Evolutionary conservation across 306 rosid genomes (phyloP).

Genomic region (Lathyrus oleraceus): DNA sequence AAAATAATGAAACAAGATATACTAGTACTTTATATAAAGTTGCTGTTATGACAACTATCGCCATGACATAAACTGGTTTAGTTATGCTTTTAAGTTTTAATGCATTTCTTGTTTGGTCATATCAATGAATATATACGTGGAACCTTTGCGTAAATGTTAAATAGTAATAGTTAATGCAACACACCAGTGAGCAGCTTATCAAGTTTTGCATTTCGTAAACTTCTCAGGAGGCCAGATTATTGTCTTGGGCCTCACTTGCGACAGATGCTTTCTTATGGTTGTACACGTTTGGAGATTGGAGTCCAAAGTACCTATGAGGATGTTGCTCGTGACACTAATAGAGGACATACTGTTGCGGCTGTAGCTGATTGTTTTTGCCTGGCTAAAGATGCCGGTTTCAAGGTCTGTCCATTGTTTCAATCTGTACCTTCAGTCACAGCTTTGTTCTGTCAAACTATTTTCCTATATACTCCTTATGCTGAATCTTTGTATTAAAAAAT

Average conservation of each 20-base stretch:
- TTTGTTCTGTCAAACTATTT: constrained; percentile 18
- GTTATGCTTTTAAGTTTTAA: constrained; percentile 11
- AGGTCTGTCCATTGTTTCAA: constrained; percentile 50
- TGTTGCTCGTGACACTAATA: constrained; percentile 94
- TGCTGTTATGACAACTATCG: too few species aligned
- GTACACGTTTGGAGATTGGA: constrained; percentile 94
- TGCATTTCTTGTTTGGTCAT: constrained; percentile 23
- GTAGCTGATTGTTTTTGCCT: constrained; percentile 94
- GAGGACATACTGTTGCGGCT: constrained; percentile 97
- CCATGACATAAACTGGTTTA: constrained; percentile 10
- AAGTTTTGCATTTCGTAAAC: constrained; percentile 31
- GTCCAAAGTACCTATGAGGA: constrained; percentile 99
- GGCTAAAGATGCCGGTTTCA: constrained; percentile 98
- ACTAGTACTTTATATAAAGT: too few species aligned
- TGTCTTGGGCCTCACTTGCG: constrained; percentile 98
- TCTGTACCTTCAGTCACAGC: background rate
- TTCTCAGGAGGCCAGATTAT: constrained; percentile 95
- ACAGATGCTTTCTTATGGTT: constrained; percentile 95
- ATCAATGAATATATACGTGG: constrained; percentile 16
- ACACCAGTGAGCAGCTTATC: constrained; percentile 26
- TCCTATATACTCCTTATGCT: constrained; percentile 18
- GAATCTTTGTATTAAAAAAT: background rate
- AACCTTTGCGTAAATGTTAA: background rate
- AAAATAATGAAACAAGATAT: too few species aligned
- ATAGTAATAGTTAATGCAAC: constrained; percentile 14